Evolutionary conservation across 164 flowering plant species (phyloP).

Genomic region (Nymphaea thermarum): DNA sequence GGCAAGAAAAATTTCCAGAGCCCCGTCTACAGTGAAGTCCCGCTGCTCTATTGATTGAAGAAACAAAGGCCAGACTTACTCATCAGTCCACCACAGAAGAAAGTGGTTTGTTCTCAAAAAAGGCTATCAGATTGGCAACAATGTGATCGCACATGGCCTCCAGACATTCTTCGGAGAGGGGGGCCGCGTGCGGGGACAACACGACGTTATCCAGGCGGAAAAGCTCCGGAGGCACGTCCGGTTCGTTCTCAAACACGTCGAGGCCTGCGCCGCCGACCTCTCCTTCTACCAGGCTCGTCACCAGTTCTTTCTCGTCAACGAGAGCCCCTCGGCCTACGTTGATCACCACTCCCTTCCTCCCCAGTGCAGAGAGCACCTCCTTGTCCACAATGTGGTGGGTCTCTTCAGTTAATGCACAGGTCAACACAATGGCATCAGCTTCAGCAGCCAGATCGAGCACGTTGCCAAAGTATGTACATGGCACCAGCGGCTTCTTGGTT

Average conservation of each 20-base stretch:
- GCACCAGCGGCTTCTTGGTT: slow-evolving; percentile 26
- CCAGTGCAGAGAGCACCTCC: slow-evolving; percentile 45
- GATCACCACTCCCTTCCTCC: slow-evolving; percentile 49
- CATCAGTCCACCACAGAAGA: slow-evolving; percentile 20
- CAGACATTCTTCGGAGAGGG: slow-evolving; percentile 31
- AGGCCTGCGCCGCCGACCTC: slow-evolving; percentile 68
- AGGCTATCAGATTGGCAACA: slow-evolving; percentile 56
- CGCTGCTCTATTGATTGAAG: too few relatives aligned
- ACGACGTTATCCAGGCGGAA: slow-evolving; percentile 51
- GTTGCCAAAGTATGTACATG: slow-evolving; percentile 30
- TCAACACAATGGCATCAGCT: slow-evolving; percentile 40
- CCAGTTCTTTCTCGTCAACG: slow-evolving; percentile 59
- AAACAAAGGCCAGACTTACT: not conserved
- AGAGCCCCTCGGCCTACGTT: slow-evolving; percentile 62
- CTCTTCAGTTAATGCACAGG: slow-evolving; percentile 47
- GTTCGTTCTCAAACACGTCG: slow-evolving; percentile 78
- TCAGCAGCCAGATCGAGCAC: slow-evolving; percentile 39
- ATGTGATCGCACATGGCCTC: slow-evolving; percentile 15
- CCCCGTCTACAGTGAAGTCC: too few relatives aligned
- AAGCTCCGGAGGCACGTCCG: slow-evolving; percentile 53
- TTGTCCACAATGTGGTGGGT: slow-evolving; percentile 49
- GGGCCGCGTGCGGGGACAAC: slow-evolving; percentile 47
- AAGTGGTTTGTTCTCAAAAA: slow-evolving; percentile 50
- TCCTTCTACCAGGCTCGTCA: slow-evolving; percentile 35
- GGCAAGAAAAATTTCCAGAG: too few relatives aligned